phyloP scores from a whole-genome alignment of 2,329 filamentous ascomycete genomes.

The Xylaria sp. region DNA sequence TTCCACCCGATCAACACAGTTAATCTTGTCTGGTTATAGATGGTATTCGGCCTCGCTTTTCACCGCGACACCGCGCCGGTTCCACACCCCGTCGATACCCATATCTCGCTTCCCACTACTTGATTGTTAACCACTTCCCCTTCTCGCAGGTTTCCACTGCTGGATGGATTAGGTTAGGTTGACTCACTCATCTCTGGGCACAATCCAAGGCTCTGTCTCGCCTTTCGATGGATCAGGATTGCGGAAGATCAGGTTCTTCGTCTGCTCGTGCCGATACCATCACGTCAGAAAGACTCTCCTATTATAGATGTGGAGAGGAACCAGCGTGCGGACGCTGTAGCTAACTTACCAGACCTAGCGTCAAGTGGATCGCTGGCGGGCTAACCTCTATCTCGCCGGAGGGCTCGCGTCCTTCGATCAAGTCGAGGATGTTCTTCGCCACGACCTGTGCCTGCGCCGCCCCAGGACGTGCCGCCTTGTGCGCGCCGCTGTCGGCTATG shows the following conservation, averaged over 20 bases:
- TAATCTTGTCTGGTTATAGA: constrained; percentile 34
- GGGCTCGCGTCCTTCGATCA: constrained; percentile 51
- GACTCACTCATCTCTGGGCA: constrained; percentile 48
- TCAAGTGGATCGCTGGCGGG: constrained; percentile 54
- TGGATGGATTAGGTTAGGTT: background rate
- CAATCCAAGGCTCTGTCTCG: constrained; percentile 44
- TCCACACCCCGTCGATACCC: constrained; percentile 48
- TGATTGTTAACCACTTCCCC: constrained; percentile 7
- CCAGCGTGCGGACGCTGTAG: too few species aligned
- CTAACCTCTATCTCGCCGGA: constrained; percentile 46
- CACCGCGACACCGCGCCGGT: constrained; percentile 45
- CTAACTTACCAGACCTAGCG: constrained; percentile 50
- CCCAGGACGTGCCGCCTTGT: constrained; percentile 58
- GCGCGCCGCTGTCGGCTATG: constrained; percentile 57
- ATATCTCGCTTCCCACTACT: constrained; percentile 48
- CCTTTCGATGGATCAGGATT: constrained; percentile 47
- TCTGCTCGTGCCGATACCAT: constrained; percentile 33
- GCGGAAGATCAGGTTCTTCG: constrained; percentile 48
- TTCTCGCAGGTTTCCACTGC: too few species aligned
- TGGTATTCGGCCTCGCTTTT: constrained; percentile 46
- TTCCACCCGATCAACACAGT: background rate
- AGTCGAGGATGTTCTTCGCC: constrained; percentile 56
- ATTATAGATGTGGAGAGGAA: background rate
- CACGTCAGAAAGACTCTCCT: background rate
- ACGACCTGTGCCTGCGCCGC: constrained; percentile 57